These are phyloP conservation scores for Mycosphaerella sp. DNA, from an alignment of 2,329 filamentous ascomycete genomes.

Conservation along the genomic window DNA sequence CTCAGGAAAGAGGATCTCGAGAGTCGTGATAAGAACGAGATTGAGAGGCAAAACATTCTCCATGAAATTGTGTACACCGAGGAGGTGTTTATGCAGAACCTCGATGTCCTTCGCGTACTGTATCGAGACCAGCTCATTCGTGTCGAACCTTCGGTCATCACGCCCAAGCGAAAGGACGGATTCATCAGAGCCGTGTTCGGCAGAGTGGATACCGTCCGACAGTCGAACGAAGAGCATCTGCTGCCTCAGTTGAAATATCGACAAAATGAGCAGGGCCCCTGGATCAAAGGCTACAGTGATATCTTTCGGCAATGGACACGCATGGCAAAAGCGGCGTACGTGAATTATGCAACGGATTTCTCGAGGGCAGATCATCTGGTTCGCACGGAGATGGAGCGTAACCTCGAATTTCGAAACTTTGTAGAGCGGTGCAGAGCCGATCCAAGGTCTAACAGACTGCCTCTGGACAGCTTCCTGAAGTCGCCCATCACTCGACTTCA, in stretches of 20 bases:
- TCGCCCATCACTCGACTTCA: slow-evolving; percentile 88
- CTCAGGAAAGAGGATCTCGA: slow-evolving; percentile 71
- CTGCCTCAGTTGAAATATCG: slow-evolving; percentile 92
- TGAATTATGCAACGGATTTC: slow-evolving; percentile 85
- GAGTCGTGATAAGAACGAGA: slow-evolving; percentile 70
- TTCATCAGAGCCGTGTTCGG: slow-evolving; percentile 87
- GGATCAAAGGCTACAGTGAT: slow-evolving; percentile 89
- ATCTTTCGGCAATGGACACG: slow-evolving; percentile 98
- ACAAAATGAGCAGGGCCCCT: slow-evolving; percentile 93
- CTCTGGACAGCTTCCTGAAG: slow-evolving; percentile 93
- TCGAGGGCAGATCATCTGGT: slow-evolving; percentile 78
- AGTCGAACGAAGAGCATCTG: slow-evolving; percentile 87
- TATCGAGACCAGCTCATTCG: slow-evolving; percentile 74
- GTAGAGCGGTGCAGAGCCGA: slow-evolving; percentile 73
- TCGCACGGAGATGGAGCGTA: slow-evolving; percentile 74
- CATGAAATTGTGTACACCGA: slow-evolving; percentile 95
- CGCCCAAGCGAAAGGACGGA: slow-evolving; percentile 66
- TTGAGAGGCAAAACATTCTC: slow-evolving; percentile 86
- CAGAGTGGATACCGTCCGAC: slow-evolving; percentile 78
- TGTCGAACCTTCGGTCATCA: slow-evolving; percentile 72
- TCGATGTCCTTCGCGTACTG: slow-evolving; percentile 76
- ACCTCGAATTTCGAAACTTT: slow-evolving; percentile 80
- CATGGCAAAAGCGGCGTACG: slow-evolving; percentile 80
- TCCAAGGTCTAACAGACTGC: slow-evolving; percentile 71
- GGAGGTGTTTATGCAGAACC: slow-evolving; percentile 80